Evolutionary conservation across 768 basidiomycete genomes (phyloP), one percentile per base, ranked within the genome.

Genomic region (Boletellus ananas): DNA sequence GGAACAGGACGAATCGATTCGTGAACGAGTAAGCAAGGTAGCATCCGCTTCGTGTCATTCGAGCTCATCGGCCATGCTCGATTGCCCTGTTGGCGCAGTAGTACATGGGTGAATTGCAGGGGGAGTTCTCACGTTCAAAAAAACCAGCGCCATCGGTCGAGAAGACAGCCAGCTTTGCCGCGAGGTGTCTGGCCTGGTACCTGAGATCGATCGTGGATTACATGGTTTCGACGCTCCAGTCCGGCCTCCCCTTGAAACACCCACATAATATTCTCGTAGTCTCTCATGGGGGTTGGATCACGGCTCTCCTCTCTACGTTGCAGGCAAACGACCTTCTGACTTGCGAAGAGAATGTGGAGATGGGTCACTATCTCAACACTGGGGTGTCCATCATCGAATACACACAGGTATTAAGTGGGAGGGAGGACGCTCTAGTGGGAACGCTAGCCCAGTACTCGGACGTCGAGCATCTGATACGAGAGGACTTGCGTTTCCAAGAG

Each of bases 251-350:
- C 33, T 62, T 65, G 34, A 66, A 75, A 50, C 48, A 43, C 20
- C 51, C 60, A 9, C 52, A 43, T 5, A 57, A 66, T 54, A 71
- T 87, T 39, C 72, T 91, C 27, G 76, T 83, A 12, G 78, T 80
- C 51, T 79, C 81, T 36, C 88, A 91, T 49, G 85, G 85, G 2
- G 85, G 79, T 0, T 74, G 79, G 58, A 86, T 90, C 51, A 66
- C 68, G 17, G 70, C 72, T 25, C 71, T 90, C 47, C 69, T 85
- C 50, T 70, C 70, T 17, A 67, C 61, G 35, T 59, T 88, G 59
- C 55, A 78, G n/a, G 65, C 69, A 18, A 73, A 71, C 38, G 61
- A 73, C 31, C 62, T 70, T 56, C 55, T 77, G 45, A 55, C 48
- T 42, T 71, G 70, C 47, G 72, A 63, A 20, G 59, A 68, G 17